Base-by-base conservation (phyloP, 345 rosid genomes). In the Eucalyptus erythrocorys region DNA sequence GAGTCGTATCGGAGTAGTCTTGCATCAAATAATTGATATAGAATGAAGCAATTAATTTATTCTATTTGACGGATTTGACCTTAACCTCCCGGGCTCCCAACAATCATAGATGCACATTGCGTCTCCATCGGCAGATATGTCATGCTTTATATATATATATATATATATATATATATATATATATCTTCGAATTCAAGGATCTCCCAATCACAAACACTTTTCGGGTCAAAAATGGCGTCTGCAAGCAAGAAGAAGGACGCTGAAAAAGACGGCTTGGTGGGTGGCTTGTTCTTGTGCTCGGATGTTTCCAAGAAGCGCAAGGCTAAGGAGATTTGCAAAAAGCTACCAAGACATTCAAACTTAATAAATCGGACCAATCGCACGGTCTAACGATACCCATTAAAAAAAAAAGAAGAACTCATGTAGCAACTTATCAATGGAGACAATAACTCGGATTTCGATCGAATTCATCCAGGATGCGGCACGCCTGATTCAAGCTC, bases 381-480 rank as follows among this genome's bases (percentile, higher is more conserved):
- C 15, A 3, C 2, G 3, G 19, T 64, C 71, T 2, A 30, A 13
- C 10, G 17, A 61, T 7, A 61, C 0, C 16, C 1, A 8, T 10
- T 48, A 51, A 51, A 51, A 6, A 17, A 12, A 27, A 59, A 27
- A 6, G 13, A 6, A 12, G 6, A 61, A 13, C 17, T 61, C 34
- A n/a, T 30, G 7, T 30, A 30, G 37, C 5, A 4, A 61, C 34
- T 61, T 0, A 7, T 12, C 17, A 19, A 2, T 6, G 19, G 13
- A 64, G 19, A 13, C 10, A 37, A 64, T 30, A n/a, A 64, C 10
- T 30, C 5, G 9, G 71, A 64, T 64, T 64, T 13, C 34, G 0
- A 13, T 64, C 37, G 10, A 64, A 30, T 64, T n/a, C 3, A 6
- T n/a, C 10, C 10, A 16, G 5, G 37, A 64, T 14, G n/a, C 6